phyloP scores from a whole-genome alignment of 257 asterid species.

The Cruciata laevipes region DNA sequence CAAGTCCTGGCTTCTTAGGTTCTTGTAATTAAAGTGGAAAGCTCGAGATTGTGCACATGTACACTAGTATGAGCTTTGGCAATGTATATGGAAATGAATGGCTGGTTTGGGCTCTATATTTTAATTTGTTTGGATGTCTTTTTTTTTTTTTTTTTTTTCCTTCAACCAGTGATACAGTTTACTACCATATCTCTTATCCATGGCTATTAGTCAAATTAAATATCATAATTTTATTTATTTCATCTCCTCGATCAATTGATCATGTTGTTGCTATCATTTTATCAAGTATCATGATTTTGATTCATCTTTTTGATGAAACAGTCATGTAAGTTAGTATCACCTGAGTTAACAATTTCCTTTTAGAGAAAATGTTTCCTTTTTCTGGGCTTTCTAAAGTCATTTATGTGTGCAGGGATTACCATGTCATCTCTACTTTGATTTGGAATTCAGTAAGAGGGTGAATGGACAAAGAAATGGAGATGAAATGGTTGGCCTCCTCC shows the following conservation, averaged over 20 bases:
- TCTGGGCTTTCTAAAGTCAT: neutral
- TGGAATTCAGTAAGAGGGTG: constrained; percentile 71
- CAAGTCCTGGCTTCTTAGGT: neutral
- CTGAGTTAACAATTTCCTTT: neutral
- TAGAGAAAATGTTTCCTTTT: neutral
- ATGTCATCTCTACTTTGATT: constrained; percentile 94
- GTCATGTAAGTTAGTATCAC: neutral
- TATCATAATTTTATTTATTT: no score
- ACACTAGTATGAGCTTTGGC: neutral
- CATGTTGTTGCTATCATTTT: neutral
- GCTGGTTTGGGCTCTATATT: neutral
- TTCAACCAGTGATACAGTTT: constrained; percentile 11
- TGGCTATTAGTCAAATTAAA: neutral
- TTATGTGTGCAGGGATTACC: constrained; percentile 59
- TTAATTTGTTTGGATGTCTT: neutral
- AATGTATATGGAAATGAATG: neutral
- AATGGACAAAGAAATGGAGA: constrained; percentile 69
- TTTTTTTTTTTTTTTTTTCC: no score
- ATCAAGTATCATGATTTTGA: neutral
- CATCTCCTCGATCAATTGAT: neutral
- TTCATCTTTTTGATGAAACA: neutral
- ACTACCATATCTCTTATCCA: neutral
- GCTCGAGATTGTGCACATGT: constrained; percentile 7
- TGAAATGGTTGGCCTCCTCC: constrained; percentile 92
- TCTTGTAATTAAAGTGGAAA: constrained; percentile 15